Conservation (phyloP, 805 yeast genomes). For the Saturnispora quitensis region DNA sequence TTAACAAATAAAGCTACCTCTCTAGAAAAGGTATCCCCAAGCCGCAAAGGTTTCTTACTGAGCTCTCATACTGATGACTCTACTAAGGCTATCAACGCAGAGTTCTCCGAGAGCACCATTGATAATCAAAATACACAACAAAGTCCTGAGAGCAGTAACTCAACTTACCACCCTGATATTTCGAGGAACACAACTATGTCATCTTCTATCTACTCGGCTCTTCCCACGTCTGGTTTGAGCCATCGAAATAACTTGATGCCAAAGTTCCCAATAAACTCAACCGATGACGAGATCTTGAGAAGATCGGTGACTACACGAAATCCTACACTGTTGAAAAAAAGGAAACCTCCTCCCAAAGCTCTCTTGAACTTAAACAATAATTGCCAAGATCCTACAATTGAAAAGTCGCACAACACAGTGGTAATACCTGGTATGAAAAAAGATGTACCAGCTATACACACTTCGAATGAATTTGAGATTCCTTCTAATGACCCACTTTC, state of each 20-base stretch:
- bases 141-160: slow-evolving; percentile 3
- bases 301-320: slow-evolving; percentile 6
- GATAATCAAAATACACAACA: background rate
- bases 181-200: slow-evolving; percentile 3
- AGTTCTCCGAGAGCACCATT: background rate
- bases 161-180: slow-evolving; percentile 9
- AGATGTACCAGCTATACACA: background rate
- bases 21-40: background rate
- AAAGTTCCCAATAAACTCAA: background rate
- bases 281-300: background rate
- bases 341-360: slow-evolving; percentile 10
- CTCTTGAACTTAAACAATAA: background rate
- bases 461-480: background rate
- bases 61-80: background rate
- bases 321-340: slow-evolving; percentile 7
- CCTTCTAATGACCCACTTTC: background rate
- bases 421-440: background rate
- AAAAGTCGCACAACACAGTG: background rate
- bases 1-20: background rate
- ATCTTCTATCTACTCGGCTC: background rate
- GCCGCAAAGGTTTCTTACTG: background rate
- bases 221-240: background rate
- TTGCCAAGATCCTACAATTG: background rate
- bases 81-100: background rate
- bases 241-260: background rate